These are phyloP conservation scores for Cryptosporidium andersoni DNA, from an alignment of 169 alveolate species.

Conservation along the genomic window DNA sequence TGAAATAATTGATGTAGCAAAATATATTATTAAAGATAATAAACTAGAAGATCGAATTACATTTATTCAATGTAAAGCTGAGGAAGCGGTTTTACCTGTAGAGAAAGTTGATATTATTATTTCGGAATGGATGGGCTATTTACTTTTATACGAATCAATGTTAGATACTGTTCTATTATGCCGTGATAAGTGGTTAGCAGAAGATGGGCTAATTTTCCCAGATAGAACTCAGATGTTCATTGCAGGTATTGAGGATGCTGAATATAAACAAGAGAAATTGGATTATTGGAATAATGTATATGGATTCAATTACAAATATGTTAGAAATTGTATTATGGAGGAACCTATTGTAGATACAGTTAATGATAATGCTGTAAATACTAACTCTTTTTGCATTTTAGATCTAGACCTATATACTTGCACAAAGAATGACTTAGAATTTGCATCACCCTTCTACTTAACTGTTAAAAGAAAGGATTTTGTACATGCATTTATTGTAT, in stretches of 20 bases:
- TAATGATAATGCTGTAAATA: constrained; percentile 86
- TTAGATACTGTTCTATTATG: constrained; percentile 94
- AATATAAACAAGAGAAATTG: constrained; percentile 91
- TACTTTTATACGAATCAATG: constrained; percentile 97
- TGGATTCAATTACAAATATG: constrained; percentile 93
- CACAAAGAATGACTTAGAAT: constrained; percentile 89
- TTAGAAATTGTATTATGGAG: constrained; percentile 86
- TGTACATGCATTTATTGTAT: constrained; percentile 89
- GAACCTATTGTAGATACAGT: constrained; percentile 96
- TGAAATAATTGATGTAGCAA: constrained; percentile 92
- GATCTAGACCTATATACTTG: constrained; percentile 92
- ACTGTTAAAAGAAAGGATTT: constrained; percentile 82
- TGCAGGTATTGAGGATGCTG: constrained; percentile 97
- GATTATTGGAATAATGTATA: constrained; percentile 95
- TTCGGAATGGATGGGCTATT: constrained; percentile 99
- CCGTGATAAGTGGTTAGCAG: constrained; percentile 95
- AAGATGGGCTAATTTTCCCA: constrained; percentile 95
- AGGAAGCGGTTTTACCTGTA: constrained; percentile 94
- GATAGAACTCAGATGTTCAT: constrained; percentile 92
- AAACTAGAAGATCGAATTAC: constrained; percentile 90
- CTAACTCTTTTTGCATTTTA: constrained; percentile 82
- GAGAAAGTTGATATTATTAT: constrained; percentile 96
- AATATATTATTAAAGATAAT: constrained; percentile 88
- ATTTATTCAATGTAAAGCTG: constrained; percentile 93
- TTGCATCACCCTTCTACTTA: constrained; percentile 83